Evolutionary conservation across 1,284 basidiomycete species (phyloP).

Genomic region (Athelia psychrophila): DNA sequence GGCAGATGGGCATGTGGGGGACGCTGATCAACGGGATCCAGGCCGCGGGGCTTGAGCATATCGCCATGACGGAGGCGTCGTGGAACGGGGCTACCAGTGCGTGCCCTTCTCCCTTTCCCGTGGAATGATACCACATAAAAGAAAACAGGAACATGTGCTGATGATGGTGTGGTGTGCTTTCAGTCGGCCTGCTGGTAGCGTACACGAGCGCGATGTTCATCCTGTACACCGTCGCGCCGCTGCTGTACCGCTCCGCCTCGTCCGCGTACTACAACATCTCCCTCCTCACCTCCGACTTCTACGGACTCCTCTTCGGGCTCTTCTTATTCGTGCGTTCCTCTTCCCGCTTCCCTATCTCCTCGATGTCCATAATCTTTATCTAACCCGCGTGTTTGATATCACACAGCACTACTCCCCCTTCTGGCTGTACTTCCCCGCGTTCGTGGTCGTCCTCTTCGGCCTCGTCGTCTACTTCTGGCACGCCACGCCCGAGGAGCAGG

Average conservation of each 20-base stretch:
- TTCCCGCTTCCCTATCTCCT: conserved; percentile 3
- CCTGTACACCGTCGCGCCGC: conserved; percentile 80
- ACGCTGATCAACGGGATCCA: conserved; percentile 77
- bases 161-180: conserved; percentile 4
- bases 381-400: conserved; percentile 2
- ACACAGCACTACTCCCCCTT: conserved; percentile 71
- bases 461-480: conserved; percentile 82
- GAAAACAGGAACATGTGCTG: too few species aligned
- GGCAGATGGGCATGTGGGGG: conserved; percentile 83
- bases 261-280: conserved; percentile 83
- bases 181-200: conserved; percentile 71
- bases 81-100: conserved; percentile 72
- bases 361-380: neutral
- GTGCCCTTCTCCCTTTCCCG: conserved; percentile 17
- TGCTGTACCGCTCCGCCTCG: conserved; percentile 80
- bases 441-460: conserved; percentile 64
- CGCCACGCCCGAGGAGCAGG: conserved; percentile 77
- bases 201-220: conserved; percentile 81
- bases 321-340: conserved; percentile 56
- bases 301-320: conserved; percentile 79
- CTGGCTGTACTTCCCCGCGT: conserved; percentile 83
- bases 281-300: conserved; percentile 82
- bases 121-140: neutral
- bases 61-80: conserved; percentile 54
- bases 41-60: conserved; percentile 72